Conservation (phyloP, 371 early-diverging fungal species). For the Fennellomyces sp. region DNA sequence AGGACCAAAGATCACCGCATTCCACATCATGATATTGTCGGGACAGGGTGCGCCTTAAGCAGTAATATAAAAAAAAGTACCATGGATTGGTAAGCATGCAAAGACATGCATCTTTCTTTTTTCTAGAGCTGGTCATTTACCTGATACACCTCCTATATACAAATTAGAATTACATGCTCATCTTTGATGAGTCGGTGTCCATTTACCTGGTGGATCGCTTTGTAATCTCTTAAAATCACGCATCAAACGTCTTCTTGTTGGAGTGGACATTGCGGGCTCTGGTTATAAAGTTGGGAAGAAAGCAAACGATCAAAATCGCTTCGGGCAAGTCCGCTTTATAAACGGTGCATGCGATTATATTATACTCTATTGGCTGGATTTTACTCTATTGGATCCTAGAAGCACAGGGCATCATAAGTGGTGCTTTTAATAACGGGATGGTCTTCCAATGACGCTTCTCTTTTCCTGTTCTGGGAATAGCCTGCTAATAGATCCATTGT, state of each 20-base stretch:
- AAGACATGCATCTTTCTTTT: not conserved
- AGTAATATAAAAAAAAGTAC: slow-evolving; percentile 31
- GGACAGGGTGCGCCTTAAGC: slow-evolving; percentile 91
- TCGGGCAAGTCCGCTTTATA: no score
- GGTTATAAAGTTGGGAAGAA: not conserved
- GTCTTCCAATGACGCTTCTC: no score
- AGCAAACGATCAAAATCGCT: slow-evolving; percentile 1
- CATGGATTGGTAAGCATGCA: not conserved
- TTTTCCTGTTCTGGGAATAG: no score
- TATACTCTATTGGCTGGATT: no score
- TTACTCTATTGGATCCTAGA: no score
- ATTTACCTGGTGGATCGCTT: slow-evolving; percentile 88
- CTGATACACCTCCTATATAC: slow-evolving; percentile 52
- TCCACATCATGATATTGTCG: slow-evolving; percentile 95
- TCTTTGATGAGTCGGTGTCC: no score
- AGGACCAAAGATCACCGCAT: slow-evolving; percentile 99
- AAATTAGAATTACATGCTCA: no score
- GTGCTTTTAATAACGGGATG: no score
- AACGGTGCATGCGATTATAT: no score
- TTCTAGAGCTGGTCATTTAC: slow-evolving; percentile 14
- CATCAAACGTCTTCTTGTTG: slow-evolving; percentile 86
- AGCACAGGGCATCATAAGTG: no score
- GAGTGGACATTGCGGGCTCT: slow-evolving; percentile 73
- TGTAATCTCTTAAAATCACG: slow-evolving; percentile 97
- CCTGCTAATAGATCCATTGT: no score